Evolutionary conservation across 1,284 basidiomycete genomes (phyloP), one percentile per base, ranked within the genome.

Genomic region (Ceratobasidium papillatum): DNA sequence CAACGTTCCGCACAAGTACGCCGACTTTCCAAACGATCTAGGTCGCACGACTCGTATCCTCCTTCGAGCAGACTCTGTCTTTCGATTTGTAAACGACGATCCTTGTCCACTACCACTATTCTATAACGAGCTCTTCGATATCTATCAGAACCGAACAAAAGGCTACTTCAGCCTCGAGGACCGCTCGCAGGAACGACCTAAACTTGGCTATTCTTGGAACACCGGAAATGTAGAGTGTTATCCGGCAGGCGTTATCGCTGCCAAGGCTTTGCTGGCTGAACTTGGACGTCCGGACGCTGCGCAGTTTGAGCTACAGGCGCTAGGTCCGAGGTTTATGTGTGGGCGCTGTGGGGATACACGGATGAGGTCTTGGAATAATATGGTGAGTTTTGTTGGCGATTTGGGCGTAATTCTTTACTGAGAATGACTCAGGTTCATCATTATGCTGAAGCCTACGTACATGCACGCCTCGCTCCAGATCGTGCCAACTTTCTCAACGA

Each of bases 1-100:
- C 14, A 14, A 5, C 14, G 38, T 41, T 41, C 38, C 38, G 14
- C 38, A 22, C 3, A 56, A 56, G 17, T 27, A 43, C 36, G 9
- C 8, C 27, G 14, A 17, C 27, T 11, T 30, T 27, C 17, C 25
- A 3, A 4, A n/a, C 3, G 25, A 43, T 3, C 4, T 45, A 3
- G 14, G 38, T 17, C 27, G 19, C 7, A 25, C n/a, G 25, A 12
- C 22, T 4, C 59, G 38, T 27, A 41, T 19, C 14, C 59, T 62
- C 4, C 41, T 62, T 25, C 59, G 59, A 17, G 59, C 59, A 36
- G 38, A 62, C 41, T 45, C 59, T 8, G 59, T 45, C 19, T 62
- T 62, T 27, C 36, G 59, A 5, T 19, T 41, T 11, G 38, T 9
- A 8, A 30, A 62, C 41, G 52, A 56, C 27, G 7, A 45, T 12